A percentile compares a stretch with the other conserved stretches of the same genome.
Conservation (phyloP, 1,284 basidiomycete genomes). For the Agroathelia rolfsii region DNA sequence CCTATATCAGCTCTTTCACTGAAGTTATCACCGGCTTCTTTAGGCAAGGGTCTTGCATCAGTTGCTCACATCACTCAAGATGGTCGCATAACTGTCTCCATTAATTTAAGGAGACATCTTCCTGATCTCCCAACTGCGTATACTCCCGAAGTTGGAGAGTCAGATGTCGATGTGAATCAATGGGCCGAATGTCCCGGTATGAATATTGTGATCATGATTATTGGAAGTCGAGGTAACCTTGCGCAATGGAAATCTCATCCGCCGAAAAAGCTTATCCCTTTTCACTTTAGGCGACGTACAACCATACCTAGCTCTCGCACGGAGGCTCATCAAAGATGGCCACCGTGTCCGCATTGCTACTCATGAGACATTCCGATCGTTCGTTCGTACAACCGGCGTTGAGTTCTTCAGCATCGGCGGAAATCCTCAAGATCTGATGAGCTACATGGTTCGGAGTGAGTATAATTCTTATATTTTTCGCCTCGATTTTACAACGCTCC, state of each 20-base stretch:
- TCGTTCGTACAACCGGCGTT: constrained; percentile 40
- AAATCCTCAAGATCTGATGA: constrained; percentile 51
- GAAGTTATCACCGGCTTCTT: too few relatives aligned
- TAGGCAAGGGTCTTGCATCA: constrained; percentile 27
- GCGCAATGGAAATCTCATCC: background rate
- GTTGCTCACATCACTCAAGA: constrained; percentile 26
- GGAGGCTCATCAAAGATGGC: constrained; percentile 38
- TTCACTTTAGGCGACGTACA: constrained; percentile 50
- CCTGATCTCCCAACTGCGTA: constrained; percentile 41
- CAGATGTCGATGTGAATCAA: constrained; percentile 31
- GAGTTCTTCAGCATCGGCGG: constrained; percentile 53
- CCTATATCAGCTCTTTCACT: too few relatives aligned
- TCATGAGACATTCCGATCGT: constrained; percentile 50
- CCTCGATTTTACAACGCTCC: background rate
- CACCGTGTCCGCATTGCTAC: constrained; percentile 61
- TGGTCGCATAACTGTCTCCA: constrained; percentile 29
- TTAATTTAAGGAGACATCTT: constrained; percentile 36
- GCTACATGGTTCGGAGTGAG: constrained; percentile 48
- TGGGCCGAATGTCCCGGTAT: constrained; percentile 33
- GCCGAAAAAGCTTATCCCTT: background rate
- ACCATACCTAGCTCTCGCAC: constrained; percentile 57
- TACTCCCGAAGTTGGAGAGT: constrained; percentile 37
- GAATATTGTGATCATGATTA: constrained; percentile 56
- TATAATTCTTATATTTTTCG: constrained; percentile 5
- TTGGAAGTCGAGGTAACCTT: constrained; percentile 44